phyloP scores from a whole-genome alignment of 768 basidiomycete genomes.

The Mycena albidolilacea region DNA sequence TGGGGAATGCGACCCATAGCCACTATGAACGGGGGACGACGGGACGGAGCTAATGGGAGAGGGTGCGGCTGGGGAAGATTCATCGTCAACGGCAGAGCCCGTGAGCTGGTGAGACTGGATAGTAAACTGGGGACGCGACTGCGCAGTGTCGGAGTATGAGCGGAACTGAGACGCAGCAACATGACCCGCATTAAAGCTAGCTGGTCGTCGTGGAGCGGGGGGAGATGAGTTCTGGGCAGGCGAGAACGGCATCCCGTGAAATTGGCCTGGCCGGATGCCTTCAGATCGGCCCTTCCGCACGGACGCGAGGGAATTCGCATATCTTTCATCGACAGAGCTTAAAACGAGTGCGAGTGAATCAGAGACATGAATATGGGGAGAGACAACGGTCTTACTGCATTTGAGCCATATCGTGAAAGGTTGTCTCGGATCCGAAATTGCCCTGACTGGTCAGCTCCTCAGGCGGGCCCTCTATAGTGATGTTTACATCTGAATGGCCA shows the following conservation, averaged over 20 bases:
- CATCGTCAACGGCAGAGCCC: constrained; percentile 9
- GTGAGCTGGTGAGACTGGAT: not conserved
- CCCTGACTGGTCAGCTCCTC: not conserved
- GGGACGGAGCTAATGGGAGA: not conserved
- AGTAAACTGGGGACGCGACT: not conserved
- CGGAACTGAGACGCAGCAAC: not conserved
- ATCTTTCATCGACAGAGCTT: not conserved
- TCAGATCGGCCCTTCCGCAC: not conserved
- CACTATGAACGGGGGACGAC: constrained; percentile 1
- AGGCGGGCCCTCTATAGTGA: not conserved
- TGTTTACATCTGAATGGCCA: not conserved
- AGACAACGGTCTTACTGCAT: not conserved
- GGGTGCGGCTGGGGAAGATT: not conserved
- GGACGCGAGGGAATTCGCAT: not conserved
- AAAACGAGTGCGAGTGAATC: not conserved
- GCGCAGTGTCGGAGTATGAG: not conserved
- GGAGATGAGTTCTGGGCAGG: too few species aligned
- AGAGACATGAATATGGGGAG: not conserved
- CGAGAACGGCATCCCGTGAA: too few species aligned
- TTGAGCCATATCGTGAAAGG: not conserved
- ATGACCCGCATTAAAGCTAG: not conserved
- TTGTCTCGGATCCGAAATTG: not conserved
- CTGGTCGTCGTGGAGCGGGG: not conserved
- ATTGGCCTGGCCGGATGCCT: not conserved
- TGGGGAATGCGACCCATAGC: not conserved